Base-by-base conservation (phyloP, 148 eudicot species). In the Vaccinium darrowii region DNA sequence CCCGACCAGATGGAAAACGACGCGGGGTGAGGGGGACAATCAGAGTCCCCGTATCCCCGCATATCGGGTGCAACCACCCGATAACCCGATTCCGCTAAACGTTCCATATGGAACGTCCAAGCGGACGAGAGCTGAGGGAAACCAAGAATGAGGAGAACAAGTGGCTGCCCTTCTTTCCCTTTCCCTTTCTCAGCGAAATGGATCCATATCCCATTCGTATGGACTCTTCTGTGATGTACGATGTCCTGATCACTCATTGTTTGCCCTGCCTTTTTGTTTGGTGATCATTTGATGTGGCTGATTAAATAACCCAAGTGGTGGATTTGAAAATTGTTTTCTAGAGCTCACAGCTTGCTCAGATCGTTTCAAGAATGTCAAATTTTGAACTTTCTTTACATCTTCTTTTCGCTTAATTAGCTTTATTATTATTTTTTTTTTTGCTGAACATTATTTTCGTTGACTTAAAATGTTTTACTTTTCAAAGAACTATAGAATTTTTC, bases 141-240 rank as follows among this genome's bases (percentile, higher is more conserved):
- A 14, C 82, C 82, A 56, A 56, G 82, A 3, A 56, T 33, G 27
- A 79, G 82, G 67, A 79, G 82, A 30, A 79, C 82, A 3, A 79
- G 67, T 14, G 82, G 82, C 13, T 30, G 30, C 30, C 81, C 81
- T 14, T 58, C 81, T 14, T 58, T 58, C 7, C n/a, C 21, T 5
- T 18, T 58, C n/a, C 81, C 81, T 78, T 78, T 78, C 63, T 78
- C 81, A 0, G 81, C 81, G 9, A 78, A 30, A 39, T 78, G 81
- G 15, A 51, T 51, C 81, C 62, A 25, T 54, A 53, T 78, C 53
- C 81, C 81, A 53, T 78, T 78, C 21, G 81, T 53, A 25, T 25
- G 62, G 11, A 78, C 81, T 58, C 63, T 78, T 52, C 81, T 78
- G 43, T 78, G 81, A 30, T 30, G 1, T 6, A 16, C 43, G 25